These are phyloP conservation scores for Escovopsis weberi DNA, from an alignment of 2,329 filamentous ascomycete genomes.

Conservation along the genomic window DNA sequence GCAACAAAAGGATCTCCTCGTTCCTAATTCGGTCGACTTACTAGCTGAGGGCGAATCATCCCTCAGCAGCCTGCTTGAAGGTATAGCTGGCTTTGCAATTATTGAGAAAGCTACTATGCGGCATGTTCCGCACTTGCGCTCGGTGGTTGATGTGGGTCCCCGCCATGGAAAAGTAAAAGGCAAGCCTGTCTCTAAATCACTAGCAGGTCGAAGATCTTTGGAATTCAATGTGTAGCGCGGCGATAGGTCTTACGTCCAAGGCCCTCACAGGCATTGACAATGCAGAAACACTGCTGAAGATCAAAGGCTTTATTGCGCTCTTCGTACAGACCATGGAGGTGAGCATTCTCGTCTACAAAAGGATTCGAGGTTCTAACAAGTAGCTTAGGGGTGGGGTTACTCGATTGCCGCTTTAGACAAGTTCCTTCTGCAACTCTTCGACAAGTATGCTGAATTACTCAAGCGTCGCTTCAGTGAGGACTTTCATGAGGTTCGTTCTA, in stretches of 20 bases:
- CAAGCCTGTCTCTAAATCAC: background rate
- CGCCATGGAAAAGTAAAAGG: background rate
- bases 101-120: slow-evolving; percentile 91
- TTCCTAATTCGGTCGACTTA: slow-evolving; percentile 63
- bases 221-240: slow-evolving; percentile 92
- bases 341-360: slow-evolving; percentile 13
- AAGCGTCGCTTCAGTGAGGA: slow-evolving; percentile 89
- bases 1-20: slow-evolving; percentile 78
- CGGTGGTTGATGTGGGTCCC: slow-evolving; percentile 57
- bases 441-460: slow-evolving; percentile 83
- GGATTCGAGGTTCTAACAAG: slow-evolving; percentile 44
- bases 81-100: slow-evolving; percentile 91
- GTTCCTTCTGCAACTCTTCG: slow-evolving; percentile 77
- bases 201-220: slow-evolving; percentile 83
- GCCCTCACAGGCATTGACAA: slow-evolving; percentile 69
- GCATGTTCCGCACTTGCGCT: slow-evolving; percentile 68
- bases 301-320: slow-evolving; percentile 81
- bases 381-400: slow-evolving; percentile 79
- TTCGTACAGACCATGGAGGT: slow-evolving; percentile 99
- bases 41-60: slow-evolving; percentile 71
- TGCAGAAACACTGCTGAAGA: slow-evolving; percentile 80
- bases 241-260: slow-evolving; percentile 68
- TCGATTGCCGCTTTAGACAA: slow-evolving; percentile 67
- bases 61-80: slow-evolving; percentile 81
- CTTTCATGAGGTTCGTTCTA: slow-evolving; percentile 63